These are phyloP conservation scores for Boletus insuetus DNA, from an alignment of 768 basidiomycete species.

Conservation along the genomic window DNA sequence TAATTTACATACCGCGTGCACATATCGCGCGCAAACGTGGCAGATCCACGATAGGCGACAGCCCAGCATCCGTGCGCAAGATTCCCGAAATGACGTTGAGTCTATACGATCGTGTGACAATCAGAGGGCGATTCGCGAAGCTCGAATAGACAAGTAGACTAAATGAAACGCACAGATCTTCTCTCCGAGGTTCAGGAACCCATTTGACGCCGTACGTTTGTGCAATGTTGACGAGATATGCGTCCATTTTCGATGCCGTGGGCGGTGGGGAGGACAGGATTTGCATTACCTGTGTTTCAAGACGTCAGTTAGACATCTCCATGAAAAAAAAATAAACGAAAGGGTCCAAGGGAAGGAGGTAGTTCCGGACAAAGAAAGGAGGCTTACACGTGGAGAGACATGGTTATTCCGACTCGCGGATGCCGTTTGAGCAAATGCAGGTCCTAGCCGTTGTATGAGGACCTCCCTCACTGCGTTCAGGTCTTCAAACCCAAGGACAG, in stretches of 20 bases:
- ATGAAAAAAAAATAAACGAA: neutral
- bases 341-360: neutral
- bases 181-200: slow-evolving; percentile 57
- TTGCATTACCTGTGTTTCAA: slow-evolving; percentile 43
- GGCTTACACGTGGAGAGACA: slow-evolving; percentile 51
- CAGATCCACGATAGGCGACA: slow-evolving; percentile 54
- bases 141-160: neutral
- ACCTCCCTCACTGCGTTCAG: slow-evolving; percentile 52
- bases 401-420: slow-evolving; percentile 47
- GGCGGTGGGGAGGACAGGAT: slow-evolving; percentile 53
- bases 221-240: slow-evolving; percentile 54
- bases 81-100: slow-evolving; percentile 57
- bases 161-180: slow-evolving; percentile 52
- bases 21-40: slow-evolving; percentile 54
- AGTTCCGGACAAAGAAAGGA: neutral
- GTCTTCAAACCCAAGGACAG: slow-evolving; percentile 38
- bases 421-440: slow-evolving; percentile 55
- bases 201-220: slow-evolving; percentile 53
- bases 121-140: neutral
- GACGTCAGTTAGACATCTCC: neutral
- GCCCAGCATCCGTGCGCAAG: slow-evolving; percentile 43
- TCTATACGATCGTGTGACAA: slow-evolving; percentile 32
- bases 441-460: slow-evolving; percentile 55
- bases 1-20: slow-evolving; percentile 48
- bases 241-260: slow-evolving; percentile 54